Evolutionary conservation across 768 basidiomycete species (phyloP), one percentile per base, ranked within the genome.

Genomic region (Boletellus ananiceps): DNA sequence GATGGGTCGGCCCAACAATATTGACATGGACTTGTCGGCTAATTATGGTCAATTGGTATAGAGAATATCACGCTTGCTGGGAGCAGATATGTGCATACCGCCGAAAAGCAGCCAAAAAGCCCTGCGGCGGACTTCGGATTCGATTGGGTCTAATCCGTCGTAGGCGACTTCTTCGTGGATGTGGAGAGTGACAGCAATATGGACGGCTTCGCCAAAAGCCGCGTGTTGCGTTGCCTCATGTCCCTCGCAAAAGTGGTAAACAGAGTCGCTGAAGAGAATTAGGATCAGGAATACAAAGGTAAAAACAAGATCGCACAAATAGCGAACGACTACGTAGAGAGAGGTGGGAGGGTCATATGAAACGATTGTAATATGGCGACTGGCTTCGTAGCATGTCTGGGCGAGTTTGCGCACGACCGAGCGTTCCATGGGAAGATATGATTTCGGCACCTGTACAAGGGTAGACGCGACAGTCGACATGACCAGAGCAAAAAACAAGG

Each of bases 21-120:
- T 86, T 41, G 87, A 86, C 84, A 86, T 88, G 15, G 89, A 91
- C 69, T 92, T 92, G 66, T 94, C 93, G 54, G 89, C 89, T 89
- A 61, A 23, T 51, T 44, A 47, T 21, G 15, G 49, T 47, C 43
- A 36, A 44, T 47, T 8, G 12, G 16, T 5, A 27, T 14, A 16
- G 33, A 19, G 6, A 19, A 37, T 45, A 18, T 29, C n/a, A 19
- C 19, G 38, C 27, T 44, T 27, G 46, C 12, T 44, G 37, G 35
- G 46, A 44, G 23, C 16, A 41, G 33, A 47, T 39, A 42, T 11
- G 19, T 21, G 71, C 79, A 43, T 62, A 88, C 88, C 92, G 64
- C 87, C 89, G 61, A 93, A 93, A 33, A 93, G 77, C 12, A 95
- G 71, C 89, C 90, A 94, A 70, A 94, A 95, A 27, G 81, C 80